Conservation (phyloP, 495 filamentous ascomycete genomes). For the Aspergillus indologenus region DNA sequence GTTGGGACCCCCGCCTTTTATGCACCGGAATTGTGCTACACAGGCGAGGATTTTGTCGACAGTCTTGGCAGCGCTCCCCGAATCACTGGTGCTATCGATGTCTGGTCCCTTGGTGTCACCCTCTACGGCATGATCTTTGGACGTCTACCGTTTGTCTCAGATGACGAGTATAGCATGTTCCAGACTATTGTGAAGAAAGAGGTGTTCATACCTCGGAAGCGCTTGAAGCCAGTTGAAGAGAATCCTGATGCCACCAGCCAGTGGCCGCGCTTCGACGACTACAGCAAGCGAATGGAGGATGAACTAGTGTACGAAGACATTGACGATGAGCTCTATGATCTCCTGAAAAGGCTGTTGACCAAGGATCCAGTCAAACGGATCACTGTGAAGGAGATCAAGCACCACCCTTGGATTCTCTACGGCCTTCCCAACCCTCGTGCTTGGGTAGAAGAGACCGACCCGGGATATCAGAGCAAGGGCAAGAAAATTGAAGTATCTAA, state of each 20-base stretch:
- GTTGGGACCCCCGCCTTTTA: constrained; percentile 98
- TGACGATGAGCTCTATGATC: constrained; percentile 74
- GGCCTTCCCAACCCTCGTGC: constrained; percentile 68
- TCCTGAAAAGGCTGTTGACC: constrained; percentile 75
- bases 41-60: constrained; percentile 50
- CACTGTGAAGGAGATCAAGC: constrained; percentile 86
- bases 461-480: constrained; percentile 72
- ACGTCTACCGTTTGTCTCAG: constrained; percentile 85
- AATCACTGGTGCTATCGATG: constrained; percentile 78
- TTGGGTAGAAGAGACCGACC: constrained; percentile 95
- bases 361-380: constrained; percentile 90
- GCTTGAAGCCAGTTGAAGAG: constrained; percentile 71
- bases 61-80: constrained; percentile 41
- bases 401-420: constrained; percentile 89
- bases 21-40: constrained; percentile 94
- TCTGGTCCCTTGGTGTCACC: constrained; percentile 96
- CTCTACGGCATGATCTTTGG: constrained; percentile 94
- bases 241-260: constrained; percentile 45
- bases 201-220: constrained; percentile 76
- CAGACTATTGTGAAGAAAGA: constrained; percentile 85
- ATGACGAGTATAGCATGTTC: constrained; percentile 89
- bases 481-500: constrained; percentile 91
- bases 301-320: constrained; percentile 83
- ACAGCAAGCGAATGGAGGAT: constrained; percentile 58
- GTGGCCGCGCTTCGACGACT: constrained; percentile 27